These are phyloP conservation scores for Umbelopsis sp. DNA, from an alignment of 192 early-diverging fungal species.

Conservation along the genomic window DNA sequence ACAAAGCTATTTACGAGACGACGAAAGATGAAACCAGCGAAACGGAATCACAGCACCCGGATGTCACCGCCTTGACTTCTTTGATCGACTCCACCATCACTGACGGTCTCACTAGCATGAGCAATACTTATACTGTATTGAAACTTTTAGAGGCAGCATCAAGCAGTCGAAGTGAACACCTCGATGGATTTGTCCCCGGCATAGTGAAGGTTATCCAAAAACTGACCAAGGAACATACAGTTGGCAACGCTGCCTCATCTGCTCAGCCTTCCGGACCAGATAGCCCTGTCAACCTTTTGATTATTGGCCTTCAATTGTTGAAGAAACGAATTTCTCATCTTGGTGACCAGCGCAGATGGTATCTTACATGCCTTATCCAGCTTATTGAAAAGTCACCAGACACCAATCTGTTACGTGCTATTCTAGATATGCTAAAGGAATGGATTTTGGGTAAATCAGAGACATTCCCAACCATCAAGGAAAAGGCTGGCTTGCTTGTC, in stretches of 20 bases:
- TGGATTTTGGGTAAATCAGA: slow-evolving; percentile 87
- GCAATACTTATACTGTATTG: slow-evolving; percentile 67
- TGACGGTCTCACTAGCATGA: slow-evolving; percentile 66
- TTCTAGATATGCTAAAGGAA: slow-evolving; percentile 81
- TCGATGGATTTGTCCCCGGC: slow-evolving; percentile 72
- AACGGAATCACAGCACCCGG: slow-evolving; percentile 43
- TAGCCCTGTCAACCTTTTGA: slow-evolving; percentile 52
- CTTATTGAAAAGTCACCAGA: slow-evolving; percentile 87
- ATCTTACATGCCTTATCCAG: slow-evolving; percentile 77
- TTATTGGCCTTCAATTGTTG: slow-evolving; percentile 53
- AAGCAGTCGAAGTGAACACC: slow-evolving; percentile 61
- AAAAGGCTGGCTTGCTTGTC: slow-evolving; percentile 91
- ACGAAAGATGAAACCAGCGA: slow-evolving; percentile 37
- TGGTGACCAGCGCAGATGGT: slow-evolving; percentile 86
- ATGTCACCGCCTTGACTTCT: slow-evolving; percentile 56
- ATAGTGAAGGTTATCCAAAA: slow-evolving; percentile 85
- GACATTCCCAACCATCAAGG: slow-evolving; percentile 94
- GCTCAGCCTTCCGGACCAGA: slow-evolving; percentile 44
- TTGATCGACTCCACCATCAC: slow-evolving; percentile 66
- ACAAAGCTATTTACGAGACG: slow-evolving; percentile 54
- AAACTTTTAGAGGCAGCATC: slow-evolving; percentile 68
- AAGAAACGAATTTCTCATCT: slow-evolving; percentile 66
- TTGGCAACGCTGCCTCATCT: slow-evolving; percentile 32
- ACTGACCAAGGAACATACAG: slow-evolving; percentile 82
- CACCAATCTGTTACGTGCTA: slow-evolving; percentile 65